Evolutionary conservation across 371 early-diverging fungal genomes (phyloP).

Genomic region (Nematocida ironsii): DNA sequence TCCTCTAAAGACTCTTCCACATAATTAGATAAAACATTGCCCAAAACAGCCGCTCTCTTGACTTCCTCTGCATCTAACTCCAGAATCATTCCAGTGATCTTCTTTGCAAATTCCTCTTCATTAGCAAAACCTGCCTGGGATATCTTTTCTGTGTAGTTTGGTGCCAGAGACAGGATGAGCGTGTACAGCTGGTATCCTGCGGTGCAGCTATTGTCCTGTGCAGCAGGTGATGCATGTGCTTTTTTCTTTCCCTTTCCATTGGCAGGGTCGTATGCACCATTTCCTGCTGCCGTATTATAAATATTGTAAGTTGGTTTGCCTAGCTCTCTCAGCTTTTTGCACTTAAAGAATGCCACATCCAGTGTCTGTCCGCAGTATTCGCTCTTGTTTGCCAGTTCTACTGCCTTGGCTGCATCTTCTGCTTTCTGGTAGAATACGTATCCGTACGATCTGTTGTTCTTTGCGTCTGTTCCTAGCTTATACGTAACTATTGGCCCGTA

Average conservation of each 20-base stretch:
- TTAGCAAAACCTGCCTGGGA: slow-evolving; percentile 56
- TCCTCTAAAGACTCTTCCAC: slow-evolving; percentile 60
- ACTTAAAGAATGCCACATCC: slow-evolving; percentile 64
- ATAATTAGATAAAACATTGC: slow-evolving; percentile 59
- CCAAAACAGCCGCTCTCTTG: slow-evolving; percentile 51
- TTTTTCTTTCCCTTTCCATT: slow-evolving; percentile 11
- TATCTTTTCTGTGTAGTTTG: slow-evolving; percentile 63
- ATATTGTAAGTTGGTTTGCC: slow-evolving; percentile 24
- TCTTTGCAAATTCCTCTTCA: slow-evolving; percentile 67
- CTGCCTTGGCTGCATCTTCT: slow-evolving; percentile 67
- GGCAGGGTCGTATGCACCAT: slow-evolving; percentile 22
- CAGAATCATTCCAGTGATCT: slow-evolving; percentile 61
- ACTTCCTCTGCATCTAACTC: slow-evolving; percentile 60
- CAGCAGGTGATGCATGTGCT: background rate
- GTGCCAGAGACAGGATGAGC: slow-evolving; percentile 61
- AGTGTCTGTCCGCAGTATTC: slow-evolving; percentile 62
- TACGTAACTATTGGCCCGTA: slow-evolving; percentile 73
- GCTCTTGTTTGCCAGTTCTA: slow-evolving; percentile 64
- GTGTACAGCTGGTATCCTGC: slow-evolving; percentile 51
- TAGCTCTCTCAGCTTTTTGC: slow-evolving; percentile 62
- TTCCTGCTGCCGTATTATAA: slow-evolving; percentile 9
- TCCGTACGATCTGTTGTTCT: slow-evolving; percentile 60
- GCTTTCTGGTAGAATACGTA: slow-evolving; percentile 66
- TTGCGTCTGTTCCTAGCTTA: slow-evolving; percentile 50
- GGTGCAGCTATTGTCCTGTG: slow-evolving; percentile 2